phyloP scores from a whole-genome alignment of 106 monocot species.

The Agapanthus africanus region DNA sequence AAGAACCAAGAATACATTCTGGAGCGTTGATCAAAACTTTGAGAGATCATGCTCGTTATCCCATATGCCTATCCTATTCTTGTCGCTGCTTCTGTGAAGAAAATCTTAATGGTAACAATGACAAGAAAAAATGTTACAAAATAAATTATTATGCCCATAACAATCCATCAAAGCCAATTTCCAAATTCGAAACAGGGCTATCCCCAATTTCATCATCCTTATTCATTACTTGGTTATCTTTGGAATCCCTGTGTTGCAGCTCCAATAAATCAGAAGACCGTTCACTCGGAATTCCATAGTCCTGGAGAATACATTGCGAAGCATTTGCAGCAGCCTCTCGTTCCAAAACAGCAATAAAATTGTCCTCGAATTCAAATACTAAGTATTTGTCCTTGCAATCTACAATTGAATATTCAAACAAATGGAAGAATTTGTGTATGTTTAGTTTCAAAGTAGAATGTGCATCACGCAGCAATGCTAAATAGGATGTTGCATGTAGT shows the following conservation, averaged over 20 bases:
- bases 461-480: too few species aligned
- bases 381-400: constrained; percentile 85
- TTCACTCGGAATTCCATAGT: constrained; percentile 79
- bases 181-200: constrained; percentile 68
- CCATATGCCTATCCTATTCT: too few species aligned
- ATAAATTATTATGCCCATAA: constrained; percentile 81
- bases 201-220: constrained; percentile 58
- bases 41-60: too few species aligned
- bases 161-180: constrained; percentile 83
- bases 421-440: too few species aligned
- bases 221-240: constrained; percentile 24
- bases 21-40: too few species aligned
- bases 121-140: too few species aligned
- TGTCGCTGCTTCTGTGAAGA: too few species aligned
- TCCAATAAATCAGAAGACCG: constrained; percentile 64
- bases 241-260: constrained; percentile 50
- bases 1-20: too few species aligned
- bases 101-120: too few species aligned
- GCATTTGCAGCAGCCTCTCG: constrained; percentile 56
- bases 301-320: constrained; percentile 66
- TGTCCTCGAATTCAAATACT: constrained; percentile 93
- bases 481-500: too few species aligned
- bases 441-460: too few species aligned
- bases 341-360: constrained; percentile 80
- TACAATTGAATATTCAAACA: too few species aligned